Base-by-base conservation (phyloP, 257 asterid species). In the Solanum ossicruentum region DNA sequence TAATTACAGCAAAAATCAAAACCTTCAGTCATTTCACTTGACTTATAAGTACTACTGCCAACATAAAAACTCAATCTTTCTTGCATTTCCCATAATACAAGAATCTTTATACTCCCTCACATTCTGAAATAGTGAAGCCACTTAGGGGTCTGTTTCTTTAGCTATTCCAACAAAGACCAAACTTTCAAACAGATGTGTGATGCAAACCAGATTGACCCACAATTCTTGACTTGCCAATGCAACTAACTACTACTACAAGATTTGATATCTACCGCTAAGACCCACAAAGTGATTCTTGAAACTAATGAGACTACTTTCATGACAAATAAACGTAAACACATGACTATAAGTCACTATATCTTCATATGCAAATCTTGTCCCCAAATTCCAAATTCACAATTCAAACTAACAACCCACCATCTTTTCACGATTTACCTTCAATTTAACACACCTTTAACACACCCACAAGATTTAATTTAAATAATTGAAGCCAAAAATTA, bases 51-150 rank as follows among this genome's bases (percentile, higher is more conserved):
- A 63, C 49, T 82, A 82, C 49, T 63, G 23, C 1, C 32, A 15
- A 61, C 69, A 66, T 61, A 84, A 79, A 85, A 78, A 72, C 77
- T 75, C 82, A 67, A 72, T 18, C 69, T 85, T 87, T 47, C 51
- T 63, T 36, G 78, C 26, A 81, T 15, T 47, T 23, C 32, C n/a
- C 54, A 66, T 83, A 8, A n/a, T 28, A 58, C 69, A 65, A 36
- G 52, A 61, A 23, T 15, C 77, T 63, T 47, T 55, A 41, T 7
- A 81, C n/a, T 12, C 72, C 3, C 47, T 17, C 1, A 45, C 78
- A 47, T 43, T 83, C 49, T 9, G 21, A 58, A n/a, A n/a, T n/a
- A 58, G 66, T n/a, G 49, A 55, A 56, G 57, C 84, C 69, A 84
- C 16, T 61, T 82, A 72, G 86, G 54, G 86, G 54, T n/a, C 1